These are phyloP conservation scores for Sporothrix globosa DNA, from an alignment of 2,329 filamentous ascomycete genomes.

Conservation along the genomic window DNA sequence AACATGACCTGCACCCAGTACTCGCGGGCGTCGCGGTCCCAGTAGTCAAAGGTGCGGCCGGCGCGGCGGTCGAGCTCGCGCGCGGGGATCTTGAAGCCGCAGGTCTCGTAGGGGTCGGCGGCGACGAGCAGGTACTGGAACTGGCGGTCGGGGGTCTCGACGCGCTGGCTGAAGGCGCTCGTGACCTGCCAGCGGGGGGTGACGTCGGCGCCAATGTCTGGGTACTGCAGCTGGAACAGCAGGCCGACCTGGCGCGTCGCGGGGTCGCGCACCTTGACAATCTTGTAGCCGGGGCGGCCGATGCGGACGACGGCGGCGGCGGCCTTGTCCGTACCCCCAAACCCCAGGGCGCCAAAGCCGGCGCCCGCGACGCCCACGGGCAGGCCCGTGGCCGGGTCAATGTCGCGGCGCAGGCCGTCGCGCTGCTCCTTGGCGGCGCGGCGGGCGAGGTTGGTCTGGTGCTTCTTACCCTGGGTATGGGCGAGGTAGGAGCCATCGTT, in stretches of 20 bases:
- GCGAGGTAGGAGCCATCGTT: slow-evolving; percentile 99
- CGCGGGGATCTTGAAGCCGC: slow-evolving; percentile 92
- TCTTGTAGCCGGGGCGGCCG: slow-evolving; percentile 93
- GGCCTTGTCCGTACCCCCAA: slow-evolving; percentile 47
- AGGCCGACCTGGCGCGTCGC: slow-evolving; percentile 85
- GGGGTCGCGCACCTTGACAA: slow-evolving; percentile 91
- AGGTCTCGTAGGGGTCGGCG: slow-evolving; percentile 97
- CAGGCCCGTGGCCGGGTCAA: slow-evolving; percentile 69
- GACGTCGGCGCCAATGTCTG: slow-evolving; percentile 77
- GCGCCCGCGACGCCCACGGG: slow-evolving; percentile 78
- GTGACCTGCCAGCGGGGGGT: slow-evolving; percentile 90
- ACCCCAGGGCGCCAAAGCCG: slow-evolving; percentile 56
- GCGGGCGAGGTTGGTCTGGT: slow-evolving; percentile 96
- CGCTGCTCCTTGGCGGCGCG: slow-evolving; percentile 95
- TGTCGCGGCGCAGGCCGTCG: slow-evolving; percentile 72
- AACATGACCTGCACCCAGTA: slow-evolving; percentile 98
- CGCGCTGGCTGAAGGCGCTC: slow-evolving; percentile 94
- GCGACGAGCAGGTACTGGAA: slow-evolving; percentile 95
- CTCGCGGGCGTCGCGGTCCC: slow-evolving; percentile 92
- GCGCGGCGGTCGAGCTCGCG: slow-evolving; percentile 89
- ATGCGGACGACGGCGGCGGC: slow-evolving; percentile 85
- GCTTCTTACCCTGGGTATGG: slow-evolving; percentile 97
- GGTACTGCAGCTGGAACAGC: slow-evolving; percentile 95
- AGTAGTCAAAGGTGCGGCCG: slow-evolving; percentile 90
- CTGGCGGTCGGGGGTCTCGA: slow-evolving; percentile 91